Conservation (phyloP, 306 rosid genomes). For the Cucumis melo region DNA sequence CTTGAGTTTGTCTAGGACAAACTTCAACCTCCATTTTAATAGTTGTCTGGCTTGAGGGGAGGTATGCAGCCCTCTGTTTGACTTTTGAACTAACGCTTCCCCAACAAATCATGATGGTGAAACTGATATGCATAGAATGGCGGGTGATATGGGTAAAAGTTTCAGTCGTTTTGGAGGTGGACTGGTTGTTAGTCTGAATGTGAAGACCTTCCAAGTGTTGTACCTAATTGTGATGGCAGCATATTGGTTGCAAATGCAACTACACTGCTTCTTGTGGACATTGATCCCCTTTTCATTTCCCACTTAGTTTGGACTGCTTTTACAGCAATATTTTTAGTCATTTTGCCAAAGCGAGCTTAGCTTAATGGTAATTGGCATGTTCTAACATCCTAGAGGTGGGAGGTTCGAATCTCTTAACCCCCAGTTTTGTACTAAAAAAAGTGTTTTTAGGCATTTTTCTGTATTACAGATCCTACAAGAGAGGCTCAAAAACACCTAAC, state of each 20-base stretch:
- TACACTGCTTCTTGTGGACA: neutral
- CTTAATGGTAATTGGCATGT: too few relatives aligned
- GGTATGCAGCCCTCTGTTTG: neutral
- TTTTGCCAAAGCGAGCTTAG: neutral
- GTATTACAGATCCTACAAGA: neutral
- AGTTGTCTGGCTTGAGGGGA: neutral
- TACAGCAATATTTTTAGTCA: neutral
- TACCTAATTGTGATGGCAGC: neutral
- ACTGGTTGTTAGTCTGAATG: neutral
- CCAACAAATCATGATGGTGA: neutral
- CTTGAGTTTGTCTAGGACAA: neutral
- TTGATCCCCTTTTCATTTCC: neutral
- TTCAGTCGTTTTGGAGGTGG: neutral
- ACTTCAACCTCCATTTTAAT: neutral
- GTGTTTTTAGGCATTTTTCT: neutral
- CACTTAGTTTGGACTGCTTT: neutral
- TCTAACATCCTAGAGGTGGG: too few relatives aligned
- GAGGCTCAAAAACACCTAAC: too few relatives aligned
- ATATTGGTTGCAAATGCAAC: neutral
- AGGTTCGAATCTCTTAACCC: too few relatives aligned
- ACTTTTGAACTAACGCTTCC: neutral
- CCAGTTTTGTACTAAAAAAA: too few relatives aligned
- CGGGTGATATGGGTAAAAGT: neutral
- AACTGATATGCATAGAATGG: neutral
- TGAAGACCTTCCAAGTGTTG: neutral